Evolutionary conservation across 2,329 filamentous ascomycete species (phyloP).

Genomic region (Xylariaceae sp.): DNA sequence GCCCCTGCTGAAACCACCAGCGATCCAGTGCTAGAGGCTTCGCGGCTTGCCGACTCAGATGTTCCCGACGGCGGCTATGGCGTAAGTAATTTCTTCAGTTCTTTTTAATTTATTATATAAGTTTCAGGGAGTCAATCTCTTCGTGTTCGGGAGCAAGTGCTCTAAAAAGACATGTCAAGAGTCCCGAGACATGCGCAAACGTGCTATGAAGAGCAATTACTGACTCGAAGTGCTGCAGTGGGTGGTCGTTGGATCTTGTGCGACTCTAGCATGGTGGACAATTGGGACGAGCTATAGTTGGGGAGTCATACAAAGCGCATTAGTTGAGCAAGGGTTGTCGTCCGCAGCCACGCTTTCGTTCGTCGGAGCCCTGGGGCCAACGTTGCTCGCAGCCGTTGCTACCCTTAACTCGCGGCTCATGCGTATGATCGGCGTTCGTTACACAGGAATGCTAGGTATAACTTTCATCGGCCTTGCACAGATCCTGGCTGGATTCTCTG

Average conservation of each 20-base stretch:
- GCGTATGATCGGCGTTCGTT: constrained; percentile 13
- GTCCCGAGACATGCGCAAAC: too few species aligned
- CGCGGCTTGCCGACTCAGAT: constrained; percentile 18
- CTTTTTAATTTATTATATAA: too few species aligned
- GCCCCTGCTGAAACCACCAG: background rate
- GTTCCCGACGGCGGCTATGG: constrained; percentile 22
- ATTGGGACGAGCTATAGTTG: constrained; percentile 20
- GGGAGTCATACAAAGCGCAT: constrained; percentile 17
- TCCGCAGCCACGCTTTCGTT: constrained; percentile 17
- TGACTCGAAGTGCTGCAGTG: too few species aligned
- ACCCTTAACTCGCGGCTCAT: constrained; percentile 17
- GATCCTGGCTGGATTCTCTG: constrained; percentile 32
- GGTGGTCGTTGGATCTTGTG: constrained; percentile 18
- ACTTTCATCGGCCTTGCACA: constrained; percentile 14
- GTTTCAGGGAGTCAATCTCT: too few species aligned
- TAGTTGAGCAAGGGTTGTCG: constrained; percentile 16
- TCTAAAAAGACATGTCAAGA: too few species aligned
- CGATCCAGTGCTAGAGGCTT: constrained; percentile 19
- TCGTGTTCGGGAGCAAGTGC: too few species aligned
- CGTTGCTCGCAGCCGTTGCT: constrained; percentile 13
- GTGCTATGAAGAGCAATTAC: too few species aligned
- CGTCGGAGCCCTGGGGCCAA: constrained; percentile 17
- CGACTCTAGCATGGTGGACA: constrained; percentile 19
- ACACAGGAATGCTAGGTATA: constrained; percentile 15
- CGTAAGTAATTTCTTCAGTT: too few species aligned